Conservation (phyloP, 2,329 filamentous ascomycete species). For the Cladosporium sp. region DNA sequence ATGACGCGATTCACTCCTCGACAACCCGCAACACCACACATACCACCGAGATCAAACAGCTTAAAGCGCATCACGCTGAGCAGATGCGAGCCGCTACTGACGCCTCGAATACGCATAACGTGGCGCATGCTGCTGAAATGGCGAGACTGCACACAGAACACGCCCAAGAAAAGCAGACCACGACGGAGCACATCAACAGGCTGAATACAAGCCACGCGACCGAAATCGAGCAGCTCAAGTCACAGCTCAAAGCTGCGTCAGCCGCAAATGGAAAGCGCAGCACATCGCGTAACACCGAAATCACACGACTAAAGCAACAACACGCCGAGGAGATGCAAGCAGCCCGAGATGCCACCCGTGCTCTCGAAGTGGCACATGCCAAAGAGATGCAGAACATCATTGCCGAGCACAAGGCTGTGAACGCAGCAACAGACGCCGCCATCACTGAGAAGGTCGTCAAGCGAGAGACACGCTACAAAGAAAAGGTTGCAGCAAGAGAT, state of each 20-base stretch:
- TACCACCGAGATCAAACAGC: slow-evolving; percentile 19
- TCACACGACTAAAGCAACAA: slow-evolving; percentile 17
- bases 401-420: slow-evolving; percentile 6
- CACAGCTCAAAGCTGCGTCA: slow-evolving; percentile 11
- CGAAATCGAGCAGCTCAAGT: not conserved
- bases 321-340: slow-evolving; percentile 15
- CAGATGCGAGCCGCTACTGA: slow-evolving; percentile 12
- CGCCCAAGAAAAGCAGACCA: not conserved
- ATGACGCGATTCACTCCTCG: slow-evolving; percentile 9
- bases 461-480: slow-evolving; percentile 7
- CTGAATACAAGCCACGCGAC: not conserved
- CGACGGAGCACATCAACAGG: not conserved
- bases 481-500: slow-evolving; percentile 2
- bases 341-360: not conserved
- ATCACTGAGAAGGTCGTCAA: slow-evolving; percentile 4
- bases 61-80: slow-evolving; percentile 16
- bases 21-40: slow-evolving; percentile 15
- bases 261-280: not conserved
- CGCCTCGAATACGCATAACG: slow-evolving; percentile 14
- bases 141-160: slow-evolving; percentile 1
- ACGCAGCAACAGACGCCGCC: slow-evolving; percentile 4
- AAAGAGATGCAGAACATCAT: slow-evolving; percentile 5
- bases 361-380: not conserved
- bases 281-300: slow-evolving; percentile 17
- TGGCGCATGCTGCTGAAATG: slow-evolving; percentile 1